Base-by-base conservation (phyloP, 176 grass and related monocot genomes). In the Oryza officinalis region DNA sequence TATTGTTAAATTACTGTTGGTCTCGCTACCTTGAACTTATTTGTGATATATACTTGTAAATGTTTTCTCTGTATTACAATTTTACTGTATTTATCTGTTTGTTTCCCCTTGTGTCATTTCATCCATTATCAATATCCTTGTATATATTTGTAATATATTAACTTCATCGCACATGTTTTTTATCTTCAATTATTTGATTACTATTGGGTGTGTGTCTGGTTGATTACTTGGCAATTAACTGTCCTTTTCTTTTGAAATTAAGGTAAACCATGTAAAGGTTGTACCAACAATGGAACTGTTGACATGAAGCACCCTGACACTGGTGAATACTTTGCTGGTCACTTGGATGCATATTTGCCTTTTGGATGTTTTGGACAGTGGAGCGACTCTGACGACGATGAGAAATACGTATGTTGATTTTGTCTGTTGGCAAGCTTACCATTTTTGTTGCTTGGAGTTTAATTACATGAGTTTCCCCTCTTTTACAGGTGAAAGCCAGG, bases 201-300 rank as follows among this genome's bases (percentile, higher is more conserved):
- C 32, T 83, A 65, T 64, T 17, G 2, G 64, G 18, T 64, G 10
- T 67, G 30, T 65, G 20, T 40, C 26, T 65, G 1, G 14, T 74
- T 74, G 17, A 8, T 33, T 54, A 84, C 44, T 52, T 75, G 40
- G 71, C 27, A 33, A 33, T 33, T 57, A 52, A 76, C 10, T 28
- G 12, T 69, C 65, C n/a, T 17, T 18, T 32, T 83, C 27, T 65
- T 52, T 13, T 44, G 67, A 76, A 54, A 76, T 46, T 13, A 46
- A 84, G 82, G 72, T 76, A 63, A 27, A 44, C 10, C 9, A 46
- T 84, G 72, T 61, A 40, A 68, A 38, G 72, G 60, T 27, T 84
- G 82, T 68, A 27, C 10, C 13, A 38, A 4, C 4, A n/a, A 15
- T 54, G 71, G 72, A 65, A 52, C 33, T 18, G 23, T 22, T 76